Evolutionary conservation across 306 rosid species (phyloP).

Genomic region (Lathyrus sativus): DNA sequence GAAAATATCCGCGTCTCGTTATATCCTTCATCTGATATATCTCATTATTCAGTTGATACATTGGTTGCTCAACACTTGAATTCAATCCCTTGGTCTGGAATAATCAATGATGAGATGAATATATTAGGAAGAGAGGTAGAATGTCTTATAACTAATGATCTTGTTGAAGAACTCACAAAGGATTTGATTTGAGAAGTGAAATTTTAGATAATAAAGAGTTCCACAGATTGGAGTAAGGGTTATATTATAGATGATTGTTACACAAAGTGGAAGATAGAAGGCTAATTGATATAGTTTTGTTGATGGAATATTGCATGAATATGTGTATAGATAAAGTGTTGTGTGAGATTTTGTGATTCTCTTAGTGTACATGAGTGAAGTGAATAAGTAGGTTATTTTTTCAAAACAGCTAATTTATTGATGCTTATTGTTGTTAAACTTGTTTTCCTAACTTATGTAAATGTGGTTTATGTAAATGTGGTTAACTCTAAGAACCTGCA

Average conservation of each 20-base stretch:
- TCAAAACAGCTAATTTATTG: slow-evolving; percentile 32
- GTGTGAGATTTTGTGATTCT: slow-evolving; percentile 42
- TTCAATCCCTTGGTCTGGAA: slow-evolving; percentile 58
- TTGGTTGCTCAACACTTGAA: slow-evolving; percentile 68
- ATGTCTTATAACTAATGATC: slow-evolving; percentile 62
- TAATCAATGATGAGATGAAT: slow-evolving; percentile 56
- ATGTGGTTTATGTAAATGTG: background rate
- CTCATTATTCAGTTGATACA: slow-evolving; percentile 55
- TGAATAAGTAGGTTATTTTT: slow-evolving; percentile 37
- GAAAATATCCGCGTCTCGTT: slow-evolving; percentile 46
- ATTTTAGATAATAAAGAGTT: slow-evolving; percentile 28
- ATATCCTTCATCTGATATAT: slow-evolving; percentile 51
- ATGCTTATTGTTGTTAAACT: slow-evolving; percentile 24
- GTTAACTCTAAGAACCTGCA: background rate
- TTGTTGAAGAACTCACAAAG: slow-evolving; percentile 69
- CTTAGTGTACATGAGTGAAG: slow-evolving; percentile 51
- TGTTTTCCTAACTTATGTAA: background rate
- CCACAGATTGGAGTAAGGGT: slow-evolving; percentile 36
- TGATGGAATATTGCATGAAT: slow-evolving; percentile 41
- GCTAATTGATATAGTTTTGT: slow-evolving; percentile 45
- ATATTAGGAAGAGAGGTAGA: slow-evolving; percentile 65
- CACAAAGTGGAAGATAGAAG: slow-evolving; percentile 39
- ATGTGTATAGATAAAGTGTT: slow-evolving; percentile 37
- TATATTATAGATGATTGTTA: slow-evolving; percentile 36
- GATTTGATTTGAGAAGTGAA: slow-evolving; percentile 51